Evolutionary conservation across 2,329 filamentous ascomycete species (phyloP).

Genomic region (Sordariomycetes sp.): DNA sequence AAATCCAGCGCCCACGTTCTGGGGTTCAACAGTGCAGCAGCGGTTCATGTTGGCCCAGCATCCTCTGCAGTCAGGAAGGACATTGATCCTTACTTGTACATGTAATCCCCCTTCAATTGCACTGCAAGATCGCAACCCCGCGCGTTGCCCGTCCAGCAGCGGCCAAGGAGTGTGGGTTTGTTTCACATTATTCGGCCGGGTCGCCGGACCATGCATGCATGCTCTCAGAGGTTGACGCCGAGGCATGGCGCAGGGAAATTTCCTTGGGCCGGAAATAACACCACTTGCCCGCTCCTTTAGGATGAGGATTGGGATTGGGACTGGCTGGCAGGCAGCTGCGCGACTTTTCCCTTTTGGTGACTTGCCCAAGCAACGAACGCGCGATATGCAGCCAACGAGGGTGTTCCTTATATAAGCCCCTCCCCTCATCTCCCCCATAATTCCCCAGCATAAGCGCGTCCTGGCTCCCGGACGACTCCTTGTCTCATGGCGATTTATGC

Average conservation of each 20-base stretch:
- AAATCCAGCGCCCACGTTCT: neutral
- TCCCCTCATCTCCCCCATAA: neutral
- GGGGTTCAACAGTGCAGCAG: neutral
- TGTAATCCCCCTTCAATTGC: too few species aligned
- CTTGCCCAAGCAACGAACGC: neutral
- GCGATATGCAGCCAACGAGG: neutral
- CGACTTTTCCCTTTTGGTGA: neutral
- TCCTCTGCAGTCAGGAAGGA: neutral
- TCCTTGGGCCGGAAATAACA: neutral
- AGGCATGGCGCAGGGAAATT: neutral
- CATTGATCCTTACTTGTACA: neutral
- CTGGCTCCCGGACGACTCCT: neutral
- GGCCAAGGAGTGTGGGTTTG: neutral
- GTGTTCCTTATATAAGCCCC: neutral
- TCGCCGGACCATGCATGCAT: neutral
- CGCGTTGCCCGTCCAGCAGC: neutral
- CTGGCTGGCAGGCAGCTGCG: neutral
- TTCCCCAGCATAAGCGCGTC: neutral
- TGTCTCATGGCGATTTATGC: conserved; percentile 5
- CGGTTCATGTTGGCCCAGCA: neutral
- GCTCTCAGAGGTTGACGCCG: neutral
- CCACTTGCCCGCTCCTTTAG: neutral
- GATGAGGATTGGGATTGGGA: too few species aligned
- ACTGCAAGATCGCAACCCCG: neutral
- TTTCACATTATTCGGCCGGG: conserved; percentile 1